Base-by-base conservation (phyloP, 192 early-diverging fungal species). In the Linnemannia hyalina region DNA sequence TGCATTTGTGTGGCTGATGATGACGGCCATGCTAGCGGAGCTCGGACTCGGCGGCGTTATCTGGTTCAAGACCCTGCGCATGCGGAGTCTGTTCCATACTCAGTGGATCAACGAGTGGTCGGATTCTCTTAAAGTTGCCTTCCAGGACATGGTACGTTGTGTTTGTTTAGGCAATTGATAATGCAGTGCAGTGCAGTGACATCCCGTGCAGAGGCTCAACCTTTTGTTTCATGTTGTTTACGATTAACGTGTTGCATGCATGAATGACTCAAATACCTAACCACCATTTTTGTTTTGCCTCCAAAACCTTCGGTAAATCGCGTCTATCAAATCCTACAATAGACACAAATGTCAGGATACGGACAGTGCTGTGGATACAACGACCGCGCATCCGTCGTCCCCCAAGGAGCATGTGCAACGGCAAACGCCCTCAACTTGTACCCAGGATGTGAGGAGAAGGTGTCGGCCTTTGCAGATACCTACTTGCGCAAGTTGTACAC, bases 61-160 rank as follows among this genome's bases (percentile, higher is more conserved):
- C 74, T 89, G 89, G 89, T 89, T 89, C 80, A 80, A 83, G 47
- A 89, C 89, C 29, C 49, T 89, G 23, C 38, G 83, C 20, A 87
- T 88, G 86, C 68, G 85, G 23, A 76, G 77, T 71, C 68, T 80
- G 3, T 87, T 78, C 78, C 68, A 54, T 6, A 46, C 76, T 9
- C 80, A 84, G 16, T 89, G 88, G 88, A 4, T 65, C 3, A 69
- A 16, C 3, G 60, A 65, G 29, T 89, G 80, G 89, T 16, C 57
- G 40, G 52, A 75, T 22, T 16, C 68, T 3, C 77, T 76, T 40
- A 87, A 82, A 63, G n/a, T 80, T 35, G 71, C 69, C 9, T 89
- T 89, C 47, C 82, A 89, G 54, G 82, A 89, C 42, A 76, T 82
- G 82, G 89, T 89, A 89, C 36, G 69, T 23, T 23, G 11, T 18